A percentile compares a stretch with the other conserved stretches of the same genome.
phyloP scores from a whole-genome alignment of 495 filamentous ascomycete genomes.

The Daldinia concentrica region DNA sequence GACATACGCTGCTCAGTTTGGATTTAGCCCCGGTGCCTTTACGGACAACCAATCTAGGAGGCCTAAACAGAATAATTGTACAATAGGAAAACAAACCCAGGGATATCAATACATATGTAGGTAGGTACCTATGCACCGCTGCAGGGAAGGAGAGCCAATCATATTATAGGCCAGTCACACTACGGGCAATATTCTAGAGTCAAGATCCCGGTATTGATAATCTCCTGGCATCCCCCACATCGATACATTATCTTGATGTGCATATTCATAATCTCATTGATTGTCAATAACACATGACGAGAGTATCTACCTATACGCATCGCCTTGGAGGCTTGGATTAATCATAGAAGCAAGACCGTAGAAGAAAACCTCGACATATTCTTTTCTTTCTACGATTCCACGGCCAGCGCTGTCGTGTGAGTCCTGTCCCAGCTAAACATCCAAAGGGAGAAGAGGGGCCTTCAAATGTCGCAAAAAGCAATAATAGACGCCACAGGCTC shows the following conservation, averaged over 20 bases:
- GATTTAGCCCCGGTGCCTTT: background rate
- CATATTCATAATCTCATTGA: background rate
- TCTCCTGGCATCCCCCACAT: constrained; percentile 24
- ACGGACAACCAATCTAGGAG: background rate
- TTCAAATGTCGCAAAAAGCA: constrained; percentile 23
- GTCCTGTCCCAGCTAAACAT: background rate
- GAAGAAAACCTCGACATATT: background rate
- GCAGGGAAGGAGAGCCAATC: constrained; percentile 19
- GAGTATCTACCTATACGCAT: background rate
- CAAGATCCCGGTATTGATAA: constrained; percentile 30
- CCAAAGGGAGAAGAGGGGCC: constrained; percentile 9
- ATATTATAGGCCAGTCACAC: constrained; percentile 15
- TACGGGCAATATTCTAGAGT: constrained; percentile 24
- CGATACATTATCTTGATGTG: constrained; percentile 9
- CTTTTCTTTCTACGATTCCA: background rate
- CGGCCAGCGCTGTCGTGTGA: background rate
- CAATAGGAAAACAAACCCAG: constrained; percentile 22
- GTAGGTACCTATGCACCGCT: background rate
- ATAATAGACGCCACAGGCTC: constrained; percentile 30
- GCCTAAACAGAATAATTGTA: background rate
- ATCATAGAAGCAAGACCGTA: background rate
- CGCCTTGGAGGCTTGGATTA: background rate
- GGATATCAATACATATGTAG: constrained; percentile 16
- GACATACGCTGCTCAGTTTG: background rate
- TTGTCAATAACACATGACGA: background rate